Evolutionary conservation across 805 yeast species (phyloP).

Genomic region (Candida takata): DNA sequence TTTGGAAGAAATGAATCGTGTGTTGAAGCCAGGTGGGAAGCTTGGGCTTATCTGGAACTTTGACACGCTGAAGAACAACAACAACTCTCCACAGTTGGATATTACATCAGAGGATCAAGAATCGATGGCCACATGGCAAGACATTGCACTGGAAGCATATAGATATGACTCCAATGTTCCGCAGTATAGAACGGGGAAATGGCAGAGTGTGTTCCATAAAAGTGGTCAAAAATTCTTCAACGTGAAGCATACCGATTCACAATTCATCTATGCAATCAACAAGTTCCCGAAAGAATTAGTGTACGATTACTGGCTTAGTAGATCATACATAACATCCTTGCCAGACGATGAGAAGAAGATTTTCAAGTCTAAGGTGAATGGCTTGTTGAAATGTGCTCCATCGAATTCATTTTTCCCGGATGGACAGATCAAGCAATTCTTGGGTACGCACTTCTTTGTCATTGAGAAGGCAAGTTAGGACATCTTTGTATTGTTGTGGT

Average conservation of each 20-base stretch:
- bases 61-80: constrained; percentile 27
- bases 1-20: constrained; percentile 42
- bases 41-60: constrained; percentile 57
- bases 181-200: constrained; percentile 43
- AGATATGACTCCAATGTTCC: constrained; percentile 41
- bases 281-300: constrained; percentile 29
- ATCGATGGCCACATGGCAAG: constrained; percentile 12
- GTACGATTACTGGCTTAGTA: constrained; percentile 45
- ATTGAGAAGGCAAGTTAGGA: constrained; percentile 1
- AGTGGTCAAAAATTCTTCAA: constrained; percentile 26
- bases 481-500: too few relatives aligned
- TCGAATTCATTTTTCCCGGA: constrained; percentile 1
- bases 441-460: constrained; percentile 20
- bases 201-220: constrained; percentile 36
- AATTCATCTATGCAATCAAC: constrained; percentile 25
- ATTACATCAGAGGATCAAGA: not conserved
- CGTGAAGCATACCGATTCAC: constrained; percentile 27
- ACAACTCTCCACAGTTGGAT: constrained; percentile 4
- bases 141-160: constrained; percentile 14
- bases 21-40: constrained; percentile 42
- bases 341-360: constrained; percentile 29
- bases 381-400: constrained; percentile 8
- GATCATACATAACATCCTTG: constrained; percentile 46
- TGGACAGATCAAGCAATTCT: constrained; percentile 13
- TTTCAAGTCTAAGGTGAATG: constrained; percentile 28